Conservation (phyloP, 108 stramenopile species). For the Bacterosira constricta region DNA sequence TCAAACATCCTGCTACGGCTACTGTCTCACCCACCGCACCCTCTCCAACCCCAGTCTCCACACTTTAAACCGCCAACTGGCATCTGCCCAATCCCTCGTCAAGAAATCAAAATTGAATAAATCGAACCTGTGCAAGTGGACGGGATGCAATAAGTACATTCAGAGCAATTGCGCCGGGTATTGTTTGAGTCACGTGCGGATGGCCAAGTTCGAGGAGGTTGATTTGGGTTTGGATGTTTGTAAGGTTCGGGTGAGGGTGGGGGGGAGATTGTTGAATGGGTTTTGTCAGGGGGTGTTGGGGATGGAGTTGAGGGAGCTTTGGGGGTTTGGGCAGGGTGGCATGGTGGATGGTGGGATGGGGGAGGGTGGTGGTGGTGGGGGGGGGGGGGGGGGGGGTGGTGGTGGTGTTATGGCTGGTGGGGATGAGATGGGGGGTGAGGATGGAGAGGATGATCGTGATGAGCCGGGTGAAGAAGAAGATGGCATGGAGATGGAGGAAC, state of each 20-base stretch:
- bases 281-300: conserved; percentile 8
- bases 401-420: background rate
- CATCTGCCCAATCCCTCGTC: background rate
- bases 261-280: background rate
- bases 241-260: conserved; percentile 14
- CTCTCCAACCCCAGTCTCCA: background rate
- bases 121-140: conserved; percentile 12
- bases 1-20: conserved; percentile 5
- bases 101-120: background rate
- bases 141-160: conserved; percentile 14
- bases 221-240: conserved; percentile 4
- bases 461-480: background rate
- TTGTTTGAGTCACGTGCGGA: conserved; percentile 9
- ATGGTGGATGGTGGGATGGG: background rate
- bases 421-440: background rate
- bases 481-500: background rate
- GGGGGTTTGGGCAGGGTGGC: background rate
- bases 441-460: background rate
- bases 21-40: conserved; percentile 3
- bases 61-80: background rate
- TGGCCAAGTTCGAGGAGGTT: background rate
- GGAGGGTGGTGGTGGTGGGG: background rate
- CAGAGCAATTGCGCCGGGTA: conserved; percentile 26
- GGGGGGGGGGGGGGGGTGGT: background rate
- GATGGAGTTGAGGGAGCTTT: background rate